These are phyloP conservation scores for Triticum dicoccoides DNA, from an alignment of 176 grass and related monocot species.

Conservation along the genomic window DNA sequence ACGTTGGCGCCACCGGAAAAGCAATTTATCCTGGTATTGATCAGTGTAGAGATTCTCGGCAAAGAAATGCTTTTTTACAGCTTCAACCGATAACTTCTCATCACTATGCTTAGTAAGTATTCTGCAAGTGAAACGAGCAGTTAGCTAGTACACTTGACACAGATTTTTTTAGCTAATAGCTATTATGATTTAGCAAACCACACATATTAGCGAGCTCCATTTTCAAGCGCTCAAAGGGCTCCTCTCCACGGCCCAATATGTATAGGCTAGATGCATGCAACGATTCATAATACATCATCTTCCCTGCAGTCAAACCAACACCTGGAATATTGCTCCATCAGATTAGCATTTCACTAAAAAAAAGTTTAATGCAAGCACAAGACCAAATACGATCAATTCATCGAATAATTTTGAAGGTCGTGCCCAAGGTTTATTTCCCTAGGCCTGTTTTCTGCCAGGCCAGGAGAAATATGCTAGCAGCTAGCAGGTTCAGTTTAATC, in stretches of 20 bases:
- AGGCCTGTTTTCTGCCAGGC: neutral
- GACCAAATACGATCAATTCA: neutral
- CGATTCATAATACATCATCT: neutral
- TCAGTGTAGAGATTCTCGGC: slow-evolving; percentile 74
- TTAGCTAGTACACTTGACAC: slow-evolving; percentile 10
- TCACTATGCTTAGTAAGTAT: slow-evolving; percentile 68
- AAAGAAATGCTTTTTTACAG: slow-evolving; percentile 61
- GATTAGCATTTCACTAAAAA: slow-evolving; percentile 5
- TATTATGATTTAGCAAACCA: slow-evolving; percentile 6
- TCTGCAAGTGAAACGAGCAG: slow-evolving; percentile 34
- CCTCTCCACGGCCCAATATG: neutral
- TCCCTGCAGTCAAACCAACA: neutral
- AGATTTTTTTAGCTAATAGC: neutral
- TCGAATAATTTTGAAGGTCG: slow-evolving; percentile 3
- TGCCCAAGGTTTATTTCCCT: neutral
- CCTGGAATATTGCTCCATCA: slow-evolving; percentile 32
- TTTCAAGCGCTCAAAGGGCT: slow-evolving; percentile 39
- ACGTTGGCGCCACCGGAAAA: slow-evolving; percentile 64
- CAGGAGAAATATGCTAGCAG: neutral
- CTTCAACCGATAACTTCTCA: slow-evolving; percentile 33
- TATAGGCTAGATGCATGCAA: neutral
- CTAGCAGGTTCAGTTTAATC: neutral
- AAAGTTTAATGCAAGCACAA: neutral
- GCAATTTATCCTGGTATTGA: slow-evolving; percentile 55
- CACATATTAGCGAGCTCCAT: slow-evolving; percentile 48